Evolutionary conservation across 2,329 filamentous ascomycete genomes (phyloP), one percentile per base, ranked within the genome.

Genomic region (Clonostachys rhizophaga): DNA sequence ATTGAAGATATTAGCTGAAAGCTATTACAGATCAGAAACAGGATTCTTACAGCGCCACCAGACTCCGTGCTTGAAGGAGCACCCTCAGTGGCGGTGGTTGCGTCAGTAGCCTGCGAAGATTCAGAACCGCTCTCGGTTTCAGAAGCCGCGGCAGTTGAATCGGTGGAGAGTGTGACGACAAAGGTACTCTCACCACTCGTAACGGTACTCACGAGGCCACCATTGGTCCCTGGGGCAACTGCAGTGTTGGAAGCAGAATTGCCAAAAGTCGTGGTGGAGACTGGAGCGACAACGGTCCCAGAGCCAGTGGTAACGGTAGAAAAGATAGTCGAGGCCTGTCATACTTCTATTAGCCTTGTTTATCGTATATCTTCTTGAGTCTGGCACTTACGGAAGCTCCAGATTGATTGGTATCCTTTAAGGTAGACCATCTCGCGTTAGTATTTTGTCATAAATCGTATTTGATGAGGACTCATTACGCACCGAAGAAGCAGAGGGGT

Each of bases 271-370:
- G 64, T 67, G 43, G 69, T 69, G 35, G 59, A 56, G 18, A 68
- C 58, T n/a, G 68, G 63, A 40, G 61, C 55, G 41, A 63, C 65
- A 48, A 63, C 50, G 47, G 60, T 60, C 41, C 58, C 55, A 34
- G 59, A 58, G 43, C 59, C 67, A 40, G 64, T 65, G 44, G 66
- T 58, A 34, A 65, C 47, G 40, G 64, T 65, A 50, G 60, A 67
- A 53, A 64, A 62, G 43, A 67, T 58, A 50, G 63, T 70, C 43
- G 69, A 69, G 35, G 63, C 60, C 59, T 48, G 40, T 58, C 45
- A 49, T 48, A 52, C 44, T 49, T 34, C 20, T 24, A 14, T 34
- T 42, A 39, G 30, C 43, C 36, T 30, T 30, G 24, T 30, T 30
- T 30, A 30, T 30, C 8, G 24, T 10, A 30, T 30, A 6, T 10